Base-by-base conservation (phyloP, 306 rosid genomes). In the Malus fusca region DNA sequence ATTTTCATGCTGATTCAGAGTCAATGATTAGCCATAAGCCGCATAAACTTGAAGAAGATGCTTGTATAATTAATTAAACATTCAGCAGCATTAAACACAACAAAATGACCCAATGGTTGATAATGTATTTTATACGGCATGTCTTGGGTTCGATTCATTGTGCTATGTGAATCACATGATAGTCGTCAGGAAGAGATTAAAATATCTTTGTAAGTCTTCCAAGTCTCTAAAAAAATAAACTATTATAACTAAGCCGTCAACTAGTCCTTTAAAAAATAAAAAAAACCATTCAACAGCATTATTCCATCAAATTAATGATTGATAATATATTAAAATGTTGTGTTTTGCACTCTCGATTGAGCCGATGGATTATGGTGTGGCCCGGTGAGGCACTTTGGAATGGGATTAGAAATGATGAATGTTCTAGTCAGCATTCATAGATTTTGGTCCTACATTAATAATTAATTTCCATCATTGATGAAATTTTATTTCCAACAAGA, bases 371-470 rank as follows among this genome's bases (percentile, higher is more conserved):
- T 73, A 55, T 80, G 43, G 61, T 22, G 81, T 44, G 80, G 80
- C 69, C 80, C 74, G 68, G 42, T 25, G 60, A 68, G 69, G 42
- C 80, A 60, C 67, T 69, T 62, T 75, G 76, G 74, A 66, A 69
- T 63, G 76, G 72, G 80, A 66, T 64, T 28, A 66, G 55, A 62
- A 83, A 85, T 67, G 37, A 86, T 78, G 63, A 37, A 77, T 78
- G 67, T 79, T 67, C 84, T 75, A 78, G 77, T 73, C 67, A 73
- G 44, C 83, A 73, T 80, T 85, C 48, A 68, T 77, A 77, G 75
- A 48, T 85, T 78, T 71, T 78, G 88, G 91, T 33, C 88, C 90
- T 75, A 78, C 85, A 22, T 71, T 75, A 80, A 84, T 84, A 70
- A 87, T 84, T 46, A 43, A 28, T 43, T 18, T 42, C 18, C 21